These are phyloP conservation scores for Diaporthe vexans DNA, from an alignment of 2,329 filamentous ascomycete genomes.

Conservation along the genomic window DNA sequence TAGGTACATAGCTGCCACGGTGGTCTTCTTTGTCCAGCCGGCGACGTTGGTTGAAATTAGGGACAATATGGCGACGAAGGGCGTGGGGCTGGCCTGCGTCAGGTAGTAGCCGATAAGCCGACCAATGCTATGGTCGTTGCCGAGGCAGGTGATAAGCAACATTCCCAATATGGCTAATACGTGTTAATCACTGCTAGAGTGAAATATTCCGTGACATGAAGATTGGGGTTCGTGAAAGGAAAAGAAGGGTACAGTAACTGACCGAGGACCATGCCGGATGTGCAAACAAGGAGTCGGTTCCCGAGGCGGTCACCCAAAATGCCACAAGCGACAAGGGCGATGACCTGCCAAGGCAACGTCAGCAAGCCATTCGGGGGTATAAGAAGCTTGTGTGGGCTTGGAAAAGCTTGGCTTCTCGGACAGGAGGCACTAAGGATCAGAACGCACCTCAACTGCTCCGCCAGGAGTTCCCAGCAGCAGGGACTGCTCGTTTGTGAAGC, in stretches of 20 bases:
- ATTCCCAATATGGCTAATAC: conserved; percentile 67
- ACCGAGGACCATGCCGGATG: conserved; percentile 61
- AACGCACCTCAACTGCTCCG: conserved; percentile 74
- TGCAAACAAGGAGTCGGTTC: conserved; percentile 70
- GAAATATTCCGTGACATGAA: too few relatives aligned
- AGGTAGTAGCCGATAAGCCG: conserved; percentile 76
- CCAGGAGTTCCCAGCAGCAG: conserved; percentile 76
- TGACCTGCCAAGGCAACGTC: conserved; percentile 43
- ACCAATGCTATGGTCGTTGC: conserved; percentile 68
- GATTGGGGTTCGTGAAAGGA: too few relatives aligned
- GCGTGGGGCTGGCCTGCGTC: conserved; percentile 70
- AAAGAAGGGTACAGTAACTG: too few relatives aligned
- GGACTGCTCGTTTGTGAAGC: conserved; percentile 73
- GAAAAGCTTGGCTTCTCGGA: conserved; percentile 38
- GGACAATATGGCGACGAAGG: conserved; percentile 74
- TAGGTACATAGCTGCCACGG: conserved; percentile 66
- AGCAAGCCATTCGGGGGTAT: conserved; percentile 52
- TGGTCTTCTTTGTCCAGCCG: conserved; percentile 71
- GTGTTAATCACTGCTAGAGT: too few relatives aligned
- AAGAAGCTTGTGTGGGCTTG: conserved; percentile 59
- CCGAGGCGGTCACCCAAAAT: conserved; percentile 69
- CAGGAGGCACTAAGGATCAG: neutral
- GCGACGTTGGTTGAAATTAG: conserved; percentile 74
- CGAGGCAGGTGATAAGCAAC: conserved; percentile 74
- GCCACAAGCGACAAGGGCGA: conserved; percentile 47